Evolutionary conservation across 345 rosid genomes (phyloP).

Genomic region (Gossypium anomalum): DNA sequence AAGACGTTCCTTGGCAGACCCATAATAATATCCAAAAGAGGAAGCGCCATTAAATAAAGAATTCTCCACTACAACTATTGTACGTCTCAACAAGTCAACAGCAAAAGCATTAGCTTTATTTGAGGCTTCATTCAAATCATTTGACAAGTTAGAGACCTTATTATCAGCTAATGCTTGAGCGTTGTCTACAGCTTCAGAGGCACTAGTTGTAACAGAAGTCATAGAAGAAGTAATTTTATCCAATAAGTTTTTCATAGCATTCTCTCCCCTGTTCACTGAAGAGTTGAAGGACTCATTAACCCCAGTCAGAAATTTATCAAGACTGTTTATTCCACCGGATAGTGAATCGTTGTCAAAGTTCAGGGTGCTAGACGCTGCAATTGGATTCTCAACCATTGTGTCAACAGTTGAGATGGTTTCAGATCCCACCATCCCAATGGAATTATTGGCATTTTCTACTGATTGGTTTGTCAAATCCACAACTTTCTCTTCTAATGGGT

Average conservation of each 20-base stretch:
- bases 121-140: slow-evolving; percentile 52
- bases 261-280: slow-evolving; percentile 53
- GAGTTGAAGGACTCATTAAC: slow-evolving; percentile 43
- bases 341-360: slow-evolving; percentile 34
- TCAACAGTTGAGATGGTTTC: slow-evolving; percentile 33
- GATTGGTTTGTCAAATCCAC: slow-evolving; percentile 31
- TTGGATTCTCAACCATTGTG: slow-evolving; percentile 32
- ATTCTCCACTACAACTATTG: slow-evolving; percentile 58
- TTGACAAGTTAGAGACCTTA: slow-evolving; percentile 44
- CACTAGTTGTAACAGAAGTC: slow-evolving; percentile 49
- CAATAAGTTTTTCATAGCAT: slow-evolving; percentile 47
- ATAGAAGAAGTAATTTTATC: slow-evolving; percentile 53
- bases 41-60: slow-evolving; percentile 61
- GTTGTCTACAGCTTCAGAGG: slow-evolving; percentile 55
- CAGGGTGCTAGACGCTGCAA: slow-evolving; percentile 33
- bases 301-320: slow-evolving; percentile 46
- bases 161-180: slow-evolving; percentile 45
- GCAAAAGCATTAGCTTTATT: slow-evolving; percentile 47
- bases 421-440: slow-evolving; percentile 32
- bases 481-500: slow-evolving; percentile 29
- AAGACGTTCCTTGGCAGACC: slow-evolving; percentile 62
- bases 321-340: slow-evolving; percentile 34
- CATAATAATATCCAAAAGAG: slow-evolving; percentile 59
- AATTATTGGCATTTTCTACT: slow-evolving; percentile 30
- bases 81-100: slow-evolving; percentile 56